phyloP scores from a whole-genome alignment of 106 monocot genomes.

The Amphibolis antarctica region DNA sequence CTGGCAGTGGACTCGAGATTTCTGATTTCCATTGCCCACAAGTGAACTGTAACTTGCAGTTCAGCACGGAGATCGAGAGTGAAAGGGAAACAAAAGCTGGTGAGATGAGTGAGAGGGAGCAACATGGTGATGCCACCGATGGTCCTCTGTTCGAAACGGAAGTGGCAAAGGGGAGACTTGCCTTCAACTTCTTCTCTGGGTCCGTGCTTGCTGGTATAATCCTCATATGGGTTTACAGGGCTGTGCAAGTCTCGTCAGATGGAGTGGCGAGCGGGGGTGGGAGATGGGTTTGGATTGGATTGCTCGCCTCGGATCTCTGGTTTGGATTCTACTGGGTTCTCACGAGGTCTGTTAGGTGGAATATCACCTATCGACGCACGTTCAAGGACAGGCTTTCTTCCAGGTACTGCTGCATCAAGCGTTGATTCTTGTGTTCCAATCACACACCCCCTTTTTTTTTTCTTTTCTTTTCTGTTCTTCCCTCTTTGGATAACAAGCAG shows the following conservation, averaged over 20 bases:
- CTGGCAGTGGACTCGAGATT: too few species aligned
- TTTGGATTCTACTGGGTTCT: slow-evolving; percentile 55
- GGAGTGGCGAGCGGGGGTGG: slow-evolving; percentile 18
- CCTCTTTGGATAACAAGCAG: neutral
- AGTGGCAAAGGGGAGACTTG: slow-evolving; percentile 20
- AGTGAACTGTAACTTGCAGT: too few species aligned
- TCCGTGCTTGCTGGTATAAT: slow-evolving; percentile 24
- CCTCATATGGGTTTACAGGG: slow-evolving; percentile 38
- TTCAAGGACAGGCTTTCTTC: slow-evolving; percentile 41
- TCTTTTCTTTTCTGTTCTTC: slow-evolving; percentile 1
- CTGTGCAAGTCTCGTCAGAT: slow-evolving; percentile 9
- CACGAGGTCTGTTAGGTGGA: slow-evolving; percentile 52
- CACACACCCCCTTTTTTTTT: too few species aligned
- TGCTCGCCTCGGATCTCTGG: slow-evolving; percentile 50
- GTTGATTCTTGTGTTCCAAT: too few species aligned
- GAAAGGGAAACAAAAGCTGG: too few species aligned
- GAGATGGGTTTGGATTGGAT: slow-evolving; percentile 42
- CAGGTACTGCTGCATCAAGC: slow-evolving; percentile 7
- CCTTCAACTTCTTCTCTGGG: slow-evolving; percentile 20
- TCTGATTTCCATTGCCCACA: too few species aligned
- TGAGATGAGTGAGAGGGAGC: neutral
- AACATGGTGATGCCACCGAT: neutral
- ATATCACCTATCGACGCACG: slow-evolving; percentile 25
- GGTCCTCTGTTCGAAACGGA: slow-evolving; percentile 37
- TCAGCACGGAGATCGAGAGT: too few species aligned